Evolutionary conservation across 805 yeast genomes (phyloP).

Genomic region (Saturnispora ahearnii): DNA sequence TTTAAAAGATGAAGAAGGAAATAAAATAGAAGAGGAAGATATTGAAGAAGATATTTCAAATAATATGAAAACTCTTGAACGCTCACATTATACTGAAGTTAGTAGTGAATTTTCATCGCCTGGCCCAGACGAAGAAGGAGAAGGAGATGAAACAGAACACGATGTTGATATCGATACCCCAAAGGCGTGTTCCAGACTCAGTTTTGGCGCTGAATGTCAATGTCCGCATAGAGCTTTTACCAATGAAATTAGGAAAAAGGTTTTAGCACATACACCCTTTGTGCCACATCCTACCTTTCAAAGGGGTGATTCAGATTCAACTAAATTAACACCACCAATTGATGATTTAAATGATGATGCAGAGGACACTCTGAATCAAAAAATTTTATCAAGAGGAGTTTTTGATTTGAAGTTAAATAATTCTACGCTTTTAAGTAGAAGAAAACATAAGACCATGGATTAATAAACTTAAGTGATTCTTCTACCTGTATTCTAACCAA

Average conservation of each 20-base stretch:
- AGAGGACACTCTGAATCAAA: constrained; percentile 17
- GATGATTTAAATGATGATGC: neutral
- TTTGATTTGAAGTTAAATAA: constrained; percentile 55
- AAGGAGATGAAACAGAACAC: constrained; percentile 13
- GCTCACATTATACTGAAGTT: no score
- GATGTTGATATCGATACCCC: constrained; percentile 15
- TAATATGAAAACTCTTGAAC: neutral
- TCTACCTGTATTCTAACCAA: no score
- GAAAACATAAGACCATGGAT: constrained; percentile 26
- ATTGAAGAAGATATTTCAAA: neutral
- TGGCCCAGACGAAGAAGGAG: neutral
- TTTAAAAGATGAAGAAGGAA: constrained; percentile 8
- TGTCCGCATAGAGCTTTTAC: neutral
- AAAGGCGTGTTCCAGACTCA: neutral
- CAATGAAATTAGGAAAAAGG: constrained; percentile 8
- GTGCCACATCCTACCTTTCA: constrained; percentile 1
- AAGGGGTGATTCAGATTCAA: neutral
- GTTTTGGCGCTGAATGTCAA: constrained; percentile 2
- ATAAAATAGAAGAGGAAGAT: constrained; percentile 1
- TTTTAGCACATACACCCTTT: constrained; percentile 15
- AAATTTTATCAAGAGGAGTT: constrained; percentile 5
- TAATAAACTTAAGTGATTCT: neutral
- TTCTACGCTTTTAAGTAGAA: constrained; percentile 52
- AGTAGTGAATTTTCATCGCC: no score
- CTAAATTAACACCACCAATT: neutral